Conservation (phyloP, 2,329 filamentous ascomycete genomes). For the Beauveria scarabaeidicola region DNA sequence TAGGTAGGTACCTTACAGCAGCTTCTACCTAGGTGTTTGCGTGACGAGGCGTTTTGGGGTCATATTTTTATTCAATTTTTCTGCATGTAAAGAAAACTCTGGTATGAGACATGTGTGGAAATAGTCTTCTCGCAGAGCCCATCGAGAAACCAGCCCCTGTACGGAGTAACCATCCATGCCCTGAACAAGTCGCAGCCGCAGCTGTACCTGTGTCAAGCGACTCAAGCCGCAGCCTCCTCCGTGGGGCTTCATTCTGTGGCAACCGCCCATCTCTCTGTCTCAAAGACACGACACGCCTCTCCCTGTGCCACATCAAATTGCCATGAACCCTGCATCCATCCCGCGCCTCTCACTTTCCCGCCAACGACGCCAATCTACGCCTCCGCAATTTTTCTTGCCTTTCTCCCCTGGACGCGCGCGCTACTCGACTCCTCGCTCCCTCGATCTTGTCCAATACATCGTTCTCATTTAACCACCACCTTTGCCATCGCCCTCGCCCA, state of each 20-base stretch:
- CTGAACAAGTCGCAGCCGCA: not conserved
- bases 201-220: not conserved
- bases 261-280: slow-evolving; percentile 2
- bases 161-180: too few species aligned
- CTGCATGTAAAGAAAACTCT: too few species aligned
- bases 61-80: too few species aligned
- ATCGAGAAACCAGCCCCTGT: too few species aligned
- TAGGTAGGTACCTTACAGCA: too few species aligned
- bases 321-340: not conserved
- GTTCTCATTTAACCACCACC: not conserved
- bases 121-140: too few species aligned
- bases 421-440: not conserved
- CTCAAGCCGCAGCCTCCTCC: not conserved
- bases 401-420: not conserved
- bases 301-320: slow-evolving; percentile 7
- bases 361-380: not conserved
- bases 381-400: not conserved
- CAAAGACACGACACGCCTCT: slow-evolving; percentile 6
- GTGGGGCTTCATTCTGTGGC: slow-evolving; percentile 7
- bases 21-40: too few species aligned
- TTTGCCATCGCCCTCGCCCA: too few species aligned
- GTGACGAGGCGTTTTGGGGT: too few species aligned
- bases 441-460: not conserved
- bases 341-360: not conserved
- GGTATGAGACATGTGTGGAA: too few species aligned